Conservation (phyloP, 257 asterid species). For the Mentha longifolia region DNA sequence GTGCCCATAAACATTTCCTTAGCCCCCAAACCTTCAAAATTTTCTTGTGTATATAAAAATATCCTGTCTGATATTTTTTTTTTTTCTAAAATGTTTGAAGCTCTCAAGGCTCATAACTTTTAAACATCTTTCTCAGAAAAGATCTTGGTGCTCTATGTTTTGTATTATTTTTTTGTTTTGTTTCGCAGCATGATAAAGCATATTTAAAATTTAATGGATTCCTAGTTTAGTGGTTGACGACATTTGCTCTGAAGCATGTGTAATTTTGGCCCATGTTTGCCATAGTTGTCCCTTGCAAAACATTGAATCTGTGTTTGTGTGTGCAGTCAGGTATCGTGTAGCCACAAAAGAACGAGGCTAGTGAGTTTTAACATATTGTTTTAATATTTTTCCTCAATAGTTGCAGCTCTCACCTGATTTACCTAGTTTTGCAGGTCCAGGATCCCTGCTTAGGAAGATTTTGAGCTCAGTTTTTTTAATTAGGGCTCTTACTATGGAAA, state of each 20-base stretch:
- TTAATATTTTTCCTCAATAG: slow-evolving; percentile 3
- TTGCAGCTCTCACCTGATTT: slow-evolving; percentile 46
- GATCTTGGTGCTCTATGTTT: neutral
- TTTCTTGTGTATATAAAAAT: neutral
- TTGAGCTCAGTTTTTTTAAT: slow-evolving; percentile 42
- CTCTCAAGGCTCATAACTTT: neutral
- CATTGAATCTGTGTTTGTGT: slow-evolving; percentile 39
- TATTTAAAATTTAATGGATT: neutral
- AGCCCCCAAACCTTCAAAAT: neutral
- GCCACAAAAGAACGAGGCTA: slow-evolving; percentile 52
- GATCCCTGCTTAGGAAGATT: slow-evolving; percentile 66
- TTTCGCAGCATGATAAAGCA: neutral
- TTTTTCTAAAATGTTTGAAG: neutral
- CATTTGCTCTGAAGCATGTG: too few relatives aligned
- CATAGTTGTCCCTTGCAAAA: neutral
- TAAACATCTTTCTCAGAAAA: neutral
- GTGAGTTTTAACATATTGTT: slow-evolving; percentile 51
- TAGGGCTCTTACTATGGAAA: slow-evolving; percentile 56
- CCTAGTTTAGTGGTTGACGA: neutral
- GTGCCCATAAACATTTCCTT: neutral
- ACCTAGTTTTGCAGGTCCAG: slow-evolving; percentile 96
- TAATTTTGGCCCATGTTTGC: too few relatives aligned
- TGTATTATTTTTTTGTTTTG: neutral
- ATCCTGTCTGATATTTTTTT: too few relatives aligned
- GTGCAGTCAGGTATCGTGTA: slow-evolving; percentile 76